Base-by-base conservation (phyloP, 1,284 basidiomycete species). In the Tranzscheliella williamsii region DNA sequence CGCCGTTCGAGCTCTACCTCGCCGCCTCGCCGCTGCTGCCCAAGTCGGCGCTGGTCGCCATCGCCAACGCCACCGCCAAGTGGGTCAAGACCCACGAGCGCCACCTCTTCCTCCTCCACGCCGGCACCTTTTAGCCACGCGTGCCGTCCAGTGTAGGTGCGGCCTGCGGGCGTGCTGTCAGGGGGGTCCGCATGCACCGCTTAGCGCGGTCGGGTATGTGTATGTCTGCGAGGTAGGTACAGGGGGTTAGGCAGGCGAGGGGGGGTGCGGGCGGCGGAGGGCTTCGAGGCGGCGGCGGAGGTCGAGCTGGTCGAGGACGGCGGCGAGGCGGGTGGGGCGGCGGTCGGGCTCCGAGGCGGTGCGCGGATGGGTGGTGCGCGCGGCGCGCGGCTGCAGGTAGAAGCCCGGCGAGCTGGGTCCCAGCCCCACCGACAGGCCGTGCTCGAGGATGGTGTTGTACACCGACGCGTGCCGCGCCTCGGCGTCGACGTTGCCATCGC, bases 81-180 rank as follows among this genome's bases (percentile, higher is more conserved):
- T 98, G 94, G 93, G 86, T 95, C 16, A 88, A 89, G 80, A 86
- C 84, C 56, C 88, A 95, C 73, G 92, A 96, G 76, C 80, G 80
- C 15, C 82, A 81, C 63, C 72, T 97, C 58, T 97, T 97, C 78
- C 38, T 79, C 5, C 61, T 62, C 27, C 67, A 65, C 16, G 67
- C 70, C 3, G 72, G 68, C 13, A 60, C 66, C 11, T 75, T 78
- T 24, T 78, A 35, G 33, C n/a, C n/a, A n/a, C n/a, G n/a, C n/a
- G n/a, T n/a, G n/a, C n/a, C n/a, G n/a, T n/a, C n/a, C n/a, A n/a
- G n/a, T n/a, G n/a, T n/a, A n/a, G n/a, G n/a, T n/a, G n/a, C n/a
- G n/a, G n/a, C n/a, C n/a, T n/a, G n/a, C n/a, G n/a, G n/a, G n/a
- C n/a, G n/a, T n/a, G n/a, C n/a, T n/a, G n/a, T n/a, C n/a, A n/a